phyloP scores from a whole-genome alignment of 2,329 filamentous ascomycete genomes.

The Diaporthe eres region DNA sequence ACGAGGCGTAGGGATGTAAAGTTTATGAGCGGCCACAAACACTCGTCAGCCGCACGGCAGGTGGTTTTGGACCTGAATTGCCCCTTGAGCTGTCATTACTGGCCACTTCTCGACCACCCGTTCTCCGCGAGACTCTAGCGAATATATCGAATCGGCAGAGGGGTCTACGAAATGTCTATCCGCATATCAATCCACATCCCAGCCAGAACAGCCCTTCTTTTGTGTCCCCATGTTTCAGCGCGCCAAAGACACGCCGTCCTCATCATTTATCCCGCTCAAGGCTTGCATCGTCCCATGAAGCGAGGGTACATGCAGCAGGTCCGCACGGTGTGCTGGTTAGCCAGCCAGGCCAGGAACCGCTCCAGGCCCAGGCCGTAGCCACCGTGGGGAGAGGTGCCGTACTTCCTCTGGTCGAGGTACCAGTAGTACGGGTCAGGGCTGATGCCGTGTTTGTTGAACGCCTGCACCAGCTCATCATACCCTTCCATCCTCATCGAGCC shows the following conservation, averaged over 20 bases:
- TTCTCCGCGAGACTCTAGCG: background rate
- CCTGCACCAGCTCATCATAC: constrained; percentile 89
- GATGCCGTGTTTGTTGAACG: constrained; percentile 90
- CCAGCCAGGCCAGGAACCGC: constrained; percentile 78
- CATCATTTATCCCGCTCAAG: constrained; percentile 58
- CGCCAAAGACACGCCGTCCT: background rate
- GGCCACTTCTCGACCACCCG: background rate
- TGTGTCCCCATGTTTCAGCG: background rate
- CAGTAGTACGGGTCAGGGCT: constrained; percentile 92
- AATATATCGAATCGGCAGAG: background rate
- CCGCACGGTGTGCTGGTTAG: constrained; percentile 74
- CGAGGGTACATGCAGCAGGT: constrained; percentile 82
- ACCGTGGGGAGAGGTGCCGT: constrained; percentile 92
- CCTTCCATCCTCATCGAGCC: constrained; percentile 97
- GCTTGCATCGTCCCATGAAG: constrained; percentile 86
- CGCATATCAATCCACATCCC: constrained; percentile 12
- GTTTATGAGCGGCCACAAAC: background rate
- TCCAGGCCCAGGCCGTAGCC: constrained; percentile 95
- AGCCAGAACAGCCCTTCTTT: background rate
- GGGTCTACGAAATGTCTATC: constrained; percentile 14
- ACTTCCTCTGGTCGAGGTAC: constrained; percentile 99
- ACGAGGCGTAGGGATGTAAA: background rate
- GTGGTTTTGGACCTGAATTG: background rate
- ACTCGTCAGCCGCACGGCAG: background rate
- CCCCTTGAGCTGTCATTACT: constrained; percentile 5